Evolutionary conservation across 305 asterid species (phyloP).

Genomic region (Fraxinus floribunda): DNA sequence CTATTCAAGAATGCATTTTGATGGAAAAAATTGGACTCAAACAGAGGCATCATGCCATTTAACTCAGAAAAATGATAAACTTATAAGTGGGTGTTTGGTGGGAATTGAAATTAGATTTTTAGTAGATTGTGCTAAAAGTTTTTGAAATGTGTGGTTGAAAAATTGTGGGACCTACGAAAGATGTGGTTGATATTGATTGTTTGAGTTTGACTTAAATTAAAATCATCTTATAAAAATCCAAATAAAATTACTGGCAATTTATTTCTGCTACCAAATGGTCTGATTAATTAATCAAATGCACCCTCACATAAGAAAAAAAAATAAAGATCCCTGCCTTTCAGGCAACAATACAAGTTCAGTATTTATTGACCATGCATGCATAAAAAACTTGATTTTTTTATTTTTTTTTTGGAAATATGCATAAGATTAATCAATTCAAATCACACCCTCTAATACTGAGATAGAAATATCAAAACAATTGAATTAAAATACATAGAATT

Average conservation of each 20-base stretch:
- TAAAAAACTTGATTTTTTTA: neutral
- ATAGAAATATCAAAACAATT: slow-evolving; percentile 18
- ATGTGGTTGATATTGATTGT: too few species aligned
- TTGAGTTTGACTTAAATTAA: too few species aligned
- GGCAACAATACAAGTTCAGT: neutral
- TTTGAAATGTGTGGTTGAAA: too few species aligned
- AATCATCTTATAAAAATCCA: neutral
- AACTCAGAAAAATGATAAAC: too few species aligned
- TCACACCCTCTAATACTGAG: neutral
- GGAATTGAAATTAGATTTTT: too few species aligned
- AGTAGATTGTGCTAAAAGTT: too few species aligned
- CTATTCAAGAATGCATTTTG: too few species aligned
- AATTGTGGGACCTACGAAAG: too few species aligned
- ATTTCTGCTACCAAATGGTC: neutral
- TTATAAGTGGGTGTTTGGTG: too few species aligned
- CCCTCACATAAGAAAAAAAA: neutral
- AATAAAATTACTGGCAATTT: neutral
- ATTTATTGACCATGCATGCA: neutral
- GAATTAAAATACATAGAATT: slow-evolving; percentile 1
- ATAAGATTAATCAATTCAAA: neutral
- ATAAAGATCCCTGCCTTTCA: neutral
- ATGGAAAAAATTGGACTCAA: too few species aligned
- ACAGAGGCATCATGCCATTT: neutral
- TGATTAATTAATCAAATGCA: neutral
- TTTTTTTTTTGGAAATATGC: neutral